Base-by-base conservation (phyloP, 495 filamentous ascomycete genomes). In the Ramalina intermedia region DNA sequence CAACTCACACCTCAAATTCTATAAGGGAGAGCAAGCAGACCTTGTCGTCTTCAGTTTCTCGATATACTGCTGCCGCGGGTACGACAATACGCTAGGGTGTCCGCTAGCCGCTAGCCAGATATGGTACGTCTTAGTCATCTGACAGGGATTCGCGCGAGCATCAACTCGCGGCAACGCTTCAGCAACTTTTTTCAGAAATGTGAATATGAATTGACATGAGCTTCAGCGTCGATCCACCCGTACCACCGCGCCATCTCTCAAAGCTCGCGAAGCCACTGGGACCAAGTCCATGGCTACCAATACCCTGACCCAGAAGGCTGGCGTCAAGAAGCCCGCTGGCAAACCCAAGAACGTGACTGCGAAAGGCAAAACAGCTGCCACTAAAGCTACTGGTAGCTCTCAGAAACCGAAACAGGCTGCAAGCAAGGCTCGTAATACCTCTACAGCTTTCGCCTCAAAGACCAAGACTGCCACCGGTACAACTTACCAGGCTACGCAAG, bases 391-490 rank as follows among this genome's bases (percentile, higher is more conserved):
- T 18, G 16, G 5, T 14, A 9, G 8, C 14, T 9, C 63, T 3
- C 49, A 53, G 14, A 56, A 56, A 6, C 58, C 63, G 26, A 64
- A 63, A 46, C 60, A 58, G 23, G 52, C 58, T 18, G 55, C 33
- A 49, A 60, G 37, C 36, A 51, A 21, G 68, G 24, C 33, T 35
- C 16, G 39, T 9, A 14, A 68, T 52, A 60, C 57, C 26, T 35
- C 57, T 48, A 58, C 61, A 47, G 51, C 41, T 46, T 18, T 26
- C 29, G 2, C 52, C 11, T 47, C 53, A 9, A 18, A 29, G 8
- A 46, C 48, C 33, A 55, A 48, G 42, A 20, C 23, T 37, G 18
- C 37, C 36, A 49, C 53, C 9, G 57, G 58, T 13, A 55, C 59
- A 40, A 42, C 46, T 17, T 60, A 60, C 48, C 49, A 61, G 56